phyloP scores from a whole-genome alignment of 441 rosid genomes.

The Cnidoscolus chayamansa region DNA sequence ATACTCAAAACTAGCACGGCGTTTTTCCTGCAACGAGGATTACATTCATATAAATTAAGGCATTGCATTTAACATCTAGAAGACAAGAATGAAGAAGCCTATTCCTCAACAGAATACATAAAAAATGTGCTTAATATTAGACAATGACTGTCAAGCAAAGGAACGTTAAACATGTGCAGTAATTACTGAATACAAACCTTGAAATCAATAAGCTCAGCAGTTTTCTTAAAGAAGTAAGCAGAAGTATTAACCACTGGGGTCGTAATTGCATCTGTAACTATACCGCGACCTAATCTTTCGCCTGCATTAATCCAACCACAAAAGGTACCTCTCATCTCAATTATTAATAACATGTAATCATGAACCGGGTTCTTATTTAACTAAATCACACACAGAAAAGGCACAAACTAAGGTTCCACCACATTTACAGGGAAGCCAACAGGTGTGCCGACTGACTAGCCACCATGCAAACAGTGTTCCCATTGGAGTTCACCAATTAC shows the following conservation, averaged over 20 bases:
- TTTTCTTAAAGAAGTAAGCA: conserved; percentile 83
- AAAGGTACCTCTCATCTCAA: too few species aligned
- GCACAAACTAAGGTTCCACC: too few species aligned
- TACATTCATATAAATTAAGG: not conserved
- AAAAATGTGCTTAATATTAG: not conserved
- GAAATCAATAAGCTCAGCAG: conserved; percentile 83
- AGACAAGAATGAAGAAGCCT: too few species aligned
- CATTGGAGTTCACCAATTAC: too few species aligned
- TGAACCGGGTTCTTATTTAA: not conserved
- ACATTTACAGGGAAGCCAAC: too few species aligned
- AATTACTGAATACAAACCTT: conserved; percentile 39
- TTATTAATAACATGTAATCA: not conserved
- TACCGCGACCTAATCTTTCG: conserved; percentile 92
- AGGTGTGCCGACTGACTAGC: too few species aligned
- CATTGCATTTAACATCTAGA: too few species aligned
- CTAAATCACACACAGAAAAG: not conserved
- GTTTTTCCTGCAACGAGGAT: conserved; percentile 59
- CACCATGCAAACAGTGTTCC: too few species aligned
- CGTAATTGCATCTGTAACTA: conserved; percentile 93
- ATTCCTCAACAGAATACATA: too few species aligned
- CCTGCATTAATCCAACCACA: conserved; percentile 37
- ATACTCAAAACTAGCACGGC: conserved; percentile 79
- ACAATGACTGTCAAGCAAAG: not conserved
- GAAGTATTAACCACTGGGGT: conserved; percentile 94
- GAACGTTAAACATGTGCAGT: not conserved